These are phyloP conservation scores for Spergularia azorica DNA, from an alignment of 179 eudicot genomes.

Conservation along the genomic window DNA sequence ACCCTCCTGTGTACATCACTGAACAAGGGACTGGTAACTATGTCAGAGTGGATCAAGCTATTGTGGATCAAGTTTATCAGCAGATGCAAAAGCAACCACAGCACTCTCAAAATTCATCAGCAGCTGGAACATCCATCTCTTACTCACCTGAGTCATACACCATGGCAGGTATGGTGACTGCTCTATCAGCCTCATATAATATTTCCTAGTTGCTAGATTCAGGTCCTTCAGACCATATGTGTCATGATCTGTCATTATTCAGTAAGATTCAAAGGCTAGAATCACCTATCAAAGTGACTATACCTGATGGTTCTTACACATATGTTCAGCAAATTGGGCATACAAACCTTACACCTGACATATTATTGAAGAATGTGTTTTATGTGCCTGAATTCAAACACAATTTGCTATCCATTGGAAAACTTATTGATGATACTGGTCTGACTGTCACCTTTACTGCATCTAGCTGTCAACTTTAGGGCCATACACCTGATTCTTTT, in stretches of 20 bases:
- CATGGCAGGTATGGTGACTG: background rate
- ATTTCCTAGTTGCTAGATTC: background rate
- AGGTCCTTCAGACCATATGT: constrained; percentile 5
- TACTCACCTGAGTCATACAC: background rate
- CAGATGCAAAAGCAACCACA: background rate
- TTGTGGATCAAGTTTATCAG: too few species aligned
- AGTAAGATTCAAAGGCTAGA: background rate
- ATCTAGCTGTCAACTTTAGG: background rate
- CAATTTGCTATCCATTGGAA: background rate
- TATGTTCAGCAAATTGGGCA: background rate
- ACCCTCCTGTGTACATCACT: too few species aligned
- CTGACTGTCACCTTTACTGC: background rate
- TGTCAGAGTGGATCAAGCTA: too few species aligned
- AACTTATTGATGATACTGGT: background rate
- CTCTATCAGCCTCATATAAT: too few species aligned
- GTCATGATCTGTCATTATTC: background rate
- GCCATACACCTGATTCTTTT: background rate
- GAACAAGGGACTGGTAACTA: too few species aligned
- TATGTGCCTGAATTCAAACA: constrained; percentile 2
- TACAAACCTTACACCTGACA: background rate
- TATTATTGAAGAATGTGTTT: background rate
- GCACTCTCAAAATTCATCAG: too few species aligned
- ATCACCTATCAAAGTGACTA: background rate
- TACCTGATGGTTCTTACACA: background rate
- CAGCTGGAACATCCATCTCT: too few species aligned